Evolutionary conservation across 2,329 filamentous ascomycete genomes (phyloP), one percentile per base, ranked within the genome.

Genomic region (Diaporthe citriasiana): DNA sequence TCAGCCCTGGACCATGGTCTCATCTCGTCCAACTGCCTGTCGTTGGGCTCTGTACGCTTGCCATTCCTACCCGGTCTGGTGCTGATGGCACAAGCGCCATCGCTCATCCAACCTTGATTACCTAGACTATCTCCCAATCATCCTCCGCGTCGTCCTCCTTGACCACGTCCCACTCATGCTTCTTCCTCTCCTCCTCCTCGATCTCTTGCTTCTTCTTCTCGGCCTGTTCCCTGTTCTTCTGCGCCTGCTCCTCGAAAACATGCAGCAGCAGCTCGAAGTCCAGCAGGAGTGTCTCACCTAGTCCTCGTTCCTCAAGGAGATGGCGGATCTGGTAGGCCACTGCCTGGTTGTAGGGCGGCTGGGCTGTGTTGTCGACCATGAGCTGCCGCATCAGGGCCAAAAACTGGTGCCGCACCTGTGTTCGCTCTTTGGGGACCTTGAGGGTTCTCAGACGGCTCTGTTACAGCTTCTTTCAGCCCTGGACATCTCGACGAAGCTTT

Each of bases 161-260:
- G 33, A 74, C 33, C 27, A 73, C 10, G n/a, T 73, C 63, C 60
- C 63, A 74, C 50, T 73, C 73, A 55, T 50, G 42, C 47, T 38
- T 50, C 60, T 59, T 55, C 38, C 63, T 51, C 27, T 55, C 15
- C 63, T 55, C 55, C 12, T 25, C 53, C 7, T 50, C 47, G 60
- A 17, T 12, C 35, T 33, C 47, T 30, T 45, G 10, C 30, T 35
- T 42, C 22, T 8, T 40, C 19, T 25, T n/a, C n/a, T 56, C 60
- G 10, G 4, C 4, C 27, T 56, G 2, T 27, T 57, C 40, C 38
- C 27, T 65, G 25, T 50, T 15, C 4, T 40, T 42, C 63, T 53
- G n/a, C 12, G 70, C 55, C 45, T 15, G 35, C 12, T 38, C 38
- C 30, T 70, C 38, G 6, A 25, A 33, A 3, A 10, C 4, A 2